Base-by-base conservation (phyloP, 805 yeast genomes). In the Hagleromyces aurorensis region DNA sequence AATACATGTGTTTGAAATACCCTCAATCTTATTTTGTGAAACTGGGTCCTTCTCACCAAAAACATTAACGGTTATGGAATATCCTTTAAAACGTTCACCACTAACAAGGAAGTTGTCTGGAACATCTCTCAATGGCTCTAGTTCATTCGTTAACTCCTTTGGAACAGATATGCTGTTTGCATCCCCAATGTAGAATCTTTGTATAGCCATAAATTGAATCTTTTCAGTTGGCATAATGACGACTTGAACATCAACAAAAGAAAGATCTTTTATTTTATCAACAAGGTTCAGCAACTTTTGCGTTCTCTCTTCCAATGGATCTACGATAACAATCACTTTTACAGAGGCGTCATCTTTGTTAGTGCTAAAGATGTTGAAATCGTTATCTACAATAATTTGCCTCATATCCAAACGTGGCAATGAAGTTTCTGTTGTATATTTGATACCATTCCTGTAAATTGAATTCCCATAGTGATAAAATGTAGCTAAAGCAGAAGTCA, bases 11-110 rank as follows among this genome's bases (percentile, higher is more conserved):
- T 82, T 76, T 1, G 69, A 59, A 1, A 61, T 23, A 0, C 54
- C 55, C 29, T 52, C 52, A 7, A 57, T 46, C 12, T 32, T 40
- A 13, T 47, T 41, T 26, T 44, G 42, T 13, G 50, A 40, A 6
- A 52, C 38, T 0, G 32, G 27, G 4, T 30, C 27, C 2, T 55
- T 32, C 1, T 60, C 57, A 30, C 72, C 77, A 25, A 64, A 60
- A 0, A 79, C 77, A 51, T 70, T 72, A 0, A 91, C 94, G 50
- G 87, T 93, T 13, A 89, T 59, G 7, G 80, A 47, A 7, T 86
- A 50, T 32, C 67, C 59, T 11, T 66, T 60, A 27, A 86, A 53
- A 21, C 65, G 63, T 43, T 69, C 80, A 1, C 55, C 43, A 0
- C 75, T 34, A 16, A 30, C 12, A 7, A 42, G 7, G 5, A 26